Evolutionary conservation across 352 stramenopile genomes (phyloP).

Genomic region (Globisporangium orthogonon): DNA sequence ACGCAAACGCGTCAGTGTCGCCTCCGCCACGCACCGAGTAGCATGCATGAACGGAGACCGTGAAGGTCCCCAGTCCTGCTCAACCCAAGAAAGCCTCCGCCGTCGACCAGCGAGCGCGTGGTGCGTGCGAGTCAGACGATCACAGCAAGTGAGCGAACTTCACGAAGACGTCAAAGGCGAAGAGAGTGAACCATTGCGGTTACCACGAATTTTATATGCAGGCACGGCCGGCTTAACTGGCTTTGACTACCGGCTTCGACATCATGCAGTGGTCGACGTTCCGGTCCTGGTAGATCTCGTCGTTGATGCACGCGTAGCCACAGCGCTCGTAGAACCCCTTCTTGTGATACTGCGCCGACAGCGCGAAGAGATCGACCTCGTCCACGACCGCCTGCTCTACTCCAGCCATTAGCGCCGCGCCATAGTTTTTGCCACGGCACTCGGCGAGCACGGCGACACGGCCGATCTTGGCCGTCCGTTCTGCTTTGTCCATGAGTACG

Average conservation of each 20-base stretch:
- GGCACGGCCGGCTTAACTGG: not conserved
- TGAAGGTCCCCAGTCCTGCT: no score
- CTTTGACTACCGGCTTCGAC: conserved; percentile 19
- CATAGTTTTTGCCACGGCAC: conserved; percentile 47
- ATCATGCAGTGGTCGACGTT: conserved; percentile 52
- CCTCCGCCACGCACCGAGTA: no score
- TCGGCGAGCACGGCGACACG: conserved; percentile 49
- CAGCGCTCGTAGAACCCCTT: conserved; percentile 65
- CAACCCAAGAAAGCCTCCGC: no score
- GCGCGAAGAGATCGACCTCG: conserved; percentile 26
- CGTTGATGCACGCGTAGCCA: conserved; percentile 38
- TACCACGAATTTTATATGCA: no score
- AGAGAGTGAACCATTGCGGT: no score
- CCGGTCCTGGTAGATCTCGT: conserved; percentile 52
- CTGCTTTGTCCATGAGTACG: conserved; percentile 23
- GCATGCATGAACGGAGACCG: no score
- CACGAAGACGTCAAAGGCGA: no score
- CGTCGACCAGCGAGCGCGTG: no score
- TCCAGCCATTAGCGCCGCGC: no score
- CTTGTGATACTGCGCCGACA: conserved; percentile 47
- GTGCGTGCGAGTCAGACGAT: no score
- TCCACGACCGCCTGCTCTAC: conserved; percentile 17
- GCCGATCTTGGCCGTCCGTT: conserved; percentile 39
- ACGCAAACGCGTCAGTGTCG: no score
- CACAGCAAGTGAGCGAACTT: no score